Conservation (phyloP, 2,329 filamentous ascomycete species). For the Epichloe scottii region DNA sequence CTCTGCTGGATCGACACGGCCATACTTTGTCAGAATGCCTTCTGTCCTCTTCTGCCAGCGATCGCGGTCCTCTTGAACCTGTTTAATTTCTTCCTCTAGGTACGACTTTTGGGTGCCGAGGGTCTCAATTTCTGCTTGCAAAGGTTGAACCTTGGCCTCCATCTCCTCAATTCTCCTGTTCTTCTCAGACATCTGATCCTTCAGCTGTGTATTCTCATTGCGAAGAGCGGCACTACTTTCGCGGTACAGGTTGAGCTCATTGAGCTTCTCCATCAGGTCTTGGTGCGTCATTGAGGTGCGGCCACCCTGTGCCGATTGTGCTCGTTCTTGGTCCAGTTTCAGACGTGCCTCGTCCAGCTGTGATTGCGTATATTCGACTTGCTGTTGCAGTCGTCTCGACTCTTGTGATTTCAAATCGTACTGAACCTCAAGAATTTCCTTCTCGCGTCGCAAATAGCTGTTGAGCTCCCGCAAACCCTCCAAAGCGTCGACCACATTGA, state of each 20-base stretch:
- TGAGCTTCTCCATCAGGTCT: conserved; percentile 86
- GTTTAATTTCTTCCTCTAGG: conserved; percentile 76
- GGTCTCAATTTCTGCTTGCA: conserved; percentile 69
- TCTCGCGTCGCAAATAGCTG: conserved; percentile 82
- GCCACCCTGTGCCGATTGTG: conserved; percentile 59
- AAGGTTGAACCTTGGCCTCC: conserved; percentile 61
- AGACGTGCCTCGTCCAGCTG: conserved; percentile 83
- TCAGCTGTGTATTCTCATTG: conserved; percentile 70
- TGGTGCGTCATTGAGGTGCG: conserved; percentile 68
- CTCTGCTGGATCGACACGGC: conserved; percentile 86
- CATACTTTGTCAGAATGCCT: conserved; percentile 90
- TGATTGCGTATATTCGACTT: conserved; percentile 73
- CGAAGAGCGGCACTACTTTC: conserved; percentile 89
- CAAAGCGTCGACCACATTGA: conserved; percentile 44
- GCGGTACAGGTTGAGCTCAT: conserved; percentile 89
- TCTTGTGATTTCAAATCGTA: conserved; percentile 83
- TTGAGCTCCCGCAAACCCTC: conserved; percentile 84
- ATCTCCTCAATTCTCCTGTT: conserved; percentile 63
- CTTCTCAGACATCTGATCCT: conserved; percentile 64
- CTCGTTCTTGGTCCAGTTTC: conserved; percentile 82
- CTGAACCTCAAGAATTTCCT: conserved; percentile 96
- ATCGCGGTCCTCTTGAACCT: conserved; percentile 84
- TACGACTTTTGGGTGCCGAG: conserved; percentile 70
- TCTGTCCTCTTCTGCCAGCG: conserved; percentile 93
- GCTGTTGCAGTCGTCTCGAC: conserved; percentile 75